Evolutionary conservation across 768 basidiomycete species (phyloP).

Genomic region (Porphyrellus cyaneotinctus): DNA sequence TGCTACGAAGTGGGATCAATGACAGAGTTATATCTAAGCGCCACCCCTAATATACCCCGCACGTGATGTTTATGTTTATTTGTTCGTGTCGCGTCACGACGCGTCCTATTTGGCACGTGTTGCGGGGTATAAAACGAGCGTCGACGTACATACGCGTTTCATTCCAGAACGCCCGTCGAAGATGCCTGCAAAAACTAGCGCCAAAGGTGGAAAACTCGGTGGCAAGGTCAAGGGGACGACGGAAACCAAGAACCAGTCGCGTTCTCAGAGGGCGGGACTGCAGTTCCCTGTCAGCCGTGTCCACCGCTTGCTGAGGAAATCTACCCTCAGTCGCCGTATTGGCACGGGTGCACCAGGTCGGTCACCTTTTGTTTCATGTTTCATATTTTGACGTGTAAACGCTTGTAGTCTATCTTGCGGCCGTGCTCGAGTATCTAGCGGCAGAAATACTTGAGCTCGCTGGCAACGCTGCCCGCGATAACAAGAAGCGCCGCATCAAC

Average conservation of each 20-base stretch:
- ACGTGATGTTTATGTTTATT: constrained; percentile 33
- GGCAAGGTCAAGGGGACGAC: constrained; percentile 50
- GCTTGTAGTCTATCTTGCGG: constrained; percentile 50
- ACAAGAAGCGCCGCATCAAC: constrained; percentile 61
- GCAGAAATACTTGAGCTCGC: constrained; percentile 63
- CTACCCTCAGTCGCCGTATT: constrained; percentile 83
- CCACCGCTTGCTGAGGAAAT: constrained; percentile 82
- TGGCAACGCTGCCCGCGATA: constrained; percentile 51
- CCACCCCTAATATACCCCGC: constrained; percentile 34
- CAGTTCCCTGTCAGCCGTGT: constrained; percentile 91
- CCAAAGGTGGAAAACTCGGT: constrained; percentile 36
- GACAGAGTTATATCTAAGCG: constrained; percentile 1
- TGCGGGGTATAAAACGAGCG: constrained; percentile 24
- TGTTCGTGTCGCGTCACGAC: constrained; percentile 33
- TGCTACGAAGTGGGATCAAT: constrained; percentile 17
- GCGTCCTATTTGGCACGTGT: constrained; percentile 37
- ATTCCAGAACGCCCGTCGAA: background rate
- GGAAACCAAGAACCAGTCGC: constrained; percentile 54
- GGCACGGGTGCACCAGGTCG: constrained; percentile 83
- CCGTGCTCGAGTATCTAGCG: constrained; percentile 57
- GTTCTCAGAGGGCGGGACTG: constrained; percentile 72
- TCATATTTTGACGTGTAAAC: background rate
- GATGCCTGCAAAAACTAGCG: constrained; percentile 30
- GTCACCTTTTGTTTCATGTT: constrained; percentile 9
- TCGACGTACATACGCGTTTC: background rate